Evolutionary conservation across 495 filamentous ascomycete genomes (phyloP).

Genomic region (Penicillium macrosclerotiorum): DNA sequence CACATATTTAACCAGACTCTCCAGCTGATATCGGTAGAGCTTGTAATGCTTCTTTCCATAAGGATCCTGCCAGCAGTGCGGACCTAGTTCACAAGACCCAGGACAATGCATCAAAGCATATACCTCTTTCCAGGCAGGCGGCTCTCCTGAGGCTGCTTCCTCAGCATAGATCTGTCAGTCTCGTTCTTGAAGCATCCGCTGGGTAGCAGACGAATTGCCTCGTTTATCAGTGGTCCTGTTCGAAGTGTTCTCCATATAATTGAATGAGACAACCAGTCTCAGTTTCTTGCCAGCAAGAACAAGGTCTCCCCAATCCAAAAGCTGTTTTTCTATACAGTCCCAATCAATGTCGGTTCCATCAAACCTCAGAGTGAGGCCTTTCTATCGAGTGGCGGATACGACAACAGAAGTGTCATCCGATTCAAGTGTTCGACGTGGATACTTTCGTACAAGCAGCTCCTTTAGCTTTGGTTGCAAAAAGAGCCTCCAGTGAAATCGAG

Average conservation of each 20-base stretch:
- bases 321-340: constrained; percentile 15
- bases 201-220: constrained; percentile 10
- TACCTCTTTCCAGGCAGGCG: constrained; percentile 10
- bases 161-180: constrained; percentile 9
- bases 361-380: constrained; percentile 10
- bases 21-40: constrained; percentile 7
- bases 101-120: constrained; percentile 18
- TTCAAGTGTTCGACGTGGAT: constrained; percentile 12
- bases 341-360: constrained; percentile 14
- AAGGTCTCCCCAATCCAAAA: constrained; percentile 10
- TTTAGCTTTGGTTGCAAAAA: constrained; percentile 14
- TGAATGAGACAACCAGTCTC: constrained; percentile 12
- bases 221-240: constrained; percentile 9
- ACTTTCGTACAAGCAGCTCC: constrained; percentile 10
- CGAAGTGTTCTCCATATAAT: constrained; percentile 6
- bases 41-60: constrained; percentile 17
- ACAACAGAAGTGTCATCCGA: constrained; percentile 16
- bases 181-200: constrained; percentile 10
- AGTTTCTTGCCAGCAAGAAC: constrained; percentile 18
- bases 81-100: constrained; percentile 10
- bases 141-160: constrained; percentile 8
- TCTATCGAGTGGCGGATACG: constrained; percentile 11
- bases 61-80: constrained; percentile 17
- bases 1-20: constrained; percentile 8
- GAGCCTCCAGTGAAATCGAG: constrained; percentile 14